Percentiles rank a stretch among this genome's conserved stretches.
These are phyloP conservation scores for Pseudocercospora ulei DNA, from an alignment of 2,329 filamentous ascomycete genomes.

Conservation along the genomic window DNA sequence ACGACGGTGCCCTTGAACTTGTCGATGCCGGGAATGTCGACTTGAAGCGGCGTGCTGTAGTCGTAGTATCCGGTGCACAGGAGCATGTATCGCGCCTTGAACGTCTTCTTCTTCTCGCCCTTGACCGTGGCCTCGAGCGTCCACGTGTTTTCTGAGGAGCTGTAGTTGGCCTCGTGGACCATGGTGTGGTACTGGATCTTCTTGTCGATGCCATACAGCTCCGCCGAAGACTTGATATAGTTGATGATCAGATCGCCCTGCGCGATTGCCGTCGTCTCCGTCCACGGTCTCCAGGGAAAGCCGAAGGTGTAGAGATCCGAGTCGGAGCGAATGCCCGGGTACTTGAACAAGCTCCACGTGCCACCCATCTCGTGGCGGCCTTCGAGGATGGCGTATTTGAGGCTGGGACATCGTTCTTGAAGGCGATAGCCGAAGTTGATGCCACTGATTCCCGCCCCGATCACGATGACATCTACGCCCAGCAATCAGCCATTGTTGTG, in stretches of 20 bases:
- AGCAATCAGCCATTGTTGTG: too few species aligned
- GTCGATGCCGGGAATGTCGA: conserved; percentile 56
- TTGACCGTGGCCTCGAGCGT: conserved; percentile 36
- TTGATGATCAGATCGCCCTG: conserved; percentile 39
- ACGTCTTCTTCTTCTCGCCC: conserved; percentile 32
- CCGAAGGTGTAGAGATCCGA: conserved; percentile 45
- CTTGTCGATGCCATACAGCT: conserved; percentile 40
- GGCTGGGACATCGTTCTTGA: conserved; percentile 42
- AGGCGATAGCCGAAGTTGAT: conserved; percentile 62
- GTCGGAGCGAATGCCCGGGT: conserved; percentile 54
- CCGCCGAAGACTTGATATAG: conserved; percentile 40
- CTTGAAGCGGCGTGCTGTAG: conserved; percentile 53
- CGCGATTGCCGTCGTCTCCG: conserved; percentile 41
- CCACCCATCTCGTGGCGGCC: conserved; percentile 57
- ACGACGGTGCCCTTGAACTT: conserved; percentile 54
- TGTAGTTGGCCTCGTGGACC: conserved; percentile 39
- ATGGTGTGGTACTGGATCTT: conserved; percentile 40
- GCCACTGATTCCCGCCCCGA: conserved; percentile 66
- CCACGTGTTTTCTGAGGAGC: conserved; percentile 44
- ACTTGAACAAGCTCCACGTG: conserved; percentile 70
- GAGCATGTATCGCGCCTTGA: conserved; percentile 45
- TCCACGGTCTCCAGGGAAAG: conserved; percentile 63
- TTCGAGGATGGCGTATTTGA: conserved; percentile 59
- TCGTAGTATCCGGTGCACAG: conserved; percentile 64
- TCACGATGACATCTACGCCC: conserved; percentile 51